Evolutionary conservation across 805 yeast genomes (phyloP).

Genomic region (Wickerhamiella nectarea): DNA sequence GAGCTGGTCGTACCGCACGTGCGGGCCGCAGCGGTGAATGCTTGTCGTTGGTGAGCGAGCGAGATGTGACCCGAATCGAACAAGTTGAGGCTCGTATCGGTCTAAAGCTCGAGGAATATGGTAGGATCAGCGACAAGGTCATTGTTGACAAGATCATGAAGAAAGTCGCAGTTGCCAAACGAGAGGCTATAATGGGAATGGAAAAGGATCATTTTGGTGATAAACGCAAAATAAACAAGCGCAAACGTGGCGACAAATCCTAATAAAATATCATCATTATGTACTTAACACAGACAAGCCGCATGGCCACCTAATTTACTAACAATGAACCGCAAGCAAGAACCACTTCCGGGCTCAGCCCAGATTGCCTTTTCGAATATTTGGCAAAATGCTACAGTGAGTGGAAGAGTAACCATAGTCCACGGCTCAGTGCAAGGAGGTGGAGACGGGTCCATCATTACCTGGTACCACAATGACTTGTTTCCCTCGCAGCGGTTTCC

Average conservation of each 20-base stretch:
- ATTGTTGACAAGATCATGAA: conserved; percentile 62
- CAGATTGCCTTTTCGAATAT: conserved; percentile 22
- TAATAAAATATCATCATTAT: too few species aligned
- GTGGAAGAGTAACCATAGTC: conserved; percentile 24
- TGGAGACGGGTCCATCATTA: conserved; percentile 31
- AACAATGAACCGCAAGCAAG: conserved; percentile 9
- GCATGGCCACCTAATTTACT: too few species aligned
- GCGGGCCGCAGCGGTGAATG: conserved; percentile 87
- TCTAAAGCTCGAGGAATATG: conserved; percentile 64
- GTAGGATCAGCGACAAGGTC: conserved; percentile 55
- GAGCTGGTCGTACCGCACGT: conserved; percentile 98
- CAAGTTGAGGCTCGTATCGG: conserved; percentile 79
- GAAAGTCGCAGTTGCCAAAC: conserved; percentile 63
- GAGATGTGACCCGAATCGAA: conserved; percentile 66
- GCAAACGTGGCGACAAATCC: conserved; percentile 22
- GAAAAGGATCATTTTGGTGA: conserved; percentile 84
- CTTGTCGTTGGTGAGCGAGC: conserved; percentile 68
- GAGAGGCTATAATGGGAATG: conserved; percentile 89
- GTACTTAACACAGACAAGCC: too few species aligned
- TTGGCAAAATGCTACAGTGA: conserved; percentile 21
- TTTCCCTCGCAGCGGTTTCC: conserved; percentile 65
- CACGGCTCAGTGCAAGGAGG: conserved; percentile 26
- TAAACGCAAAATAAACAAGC: conserved; percentile 38
- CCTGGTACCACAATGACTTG: conserved; percentile 29
- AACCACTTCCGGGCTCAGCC: conserved; percentile 10